Conservation (phyloP, 257 asterid genomes). For the Solanum clarkiae region DNA sequence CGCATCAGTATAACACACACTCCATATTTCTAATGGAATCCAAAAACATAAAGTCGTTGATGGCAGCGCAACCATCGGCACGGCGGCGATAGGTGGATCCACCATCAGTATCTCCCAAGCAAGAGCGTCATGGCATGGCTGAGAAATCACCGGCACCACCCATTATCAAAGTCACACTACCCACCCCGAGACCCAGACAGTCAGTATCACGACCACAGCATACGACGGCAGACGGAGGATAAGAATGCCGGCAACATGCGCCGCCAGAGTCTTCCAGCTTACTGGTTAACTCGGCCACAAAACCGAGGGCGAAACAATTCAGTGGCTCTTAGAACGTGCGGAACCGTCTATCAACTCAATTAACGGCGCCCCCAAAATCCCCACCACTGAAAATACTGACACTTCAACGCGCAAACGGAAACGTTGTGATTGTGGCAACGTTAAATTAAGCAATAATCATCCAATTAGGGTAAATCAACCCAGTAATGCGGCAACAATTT, state of each 20-base stretch:
- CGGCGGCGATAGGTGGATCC: slow-evolving; percentile 22
- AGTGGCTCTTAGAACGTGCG: slow-evolving; percentile 59
- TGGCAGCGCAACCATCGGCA: slow-evolving; percentile 1
- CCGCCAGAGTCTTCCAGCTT: slow-evolving; percentile 69
- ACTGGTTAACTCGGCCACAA: slow-evolving; percentile 74
- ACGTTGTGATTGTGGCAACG: not conserved
- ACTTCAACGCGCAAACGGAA: slow-evolving; percentile 19
- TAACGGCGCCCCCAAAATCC: slow-evolving; percentile 49
- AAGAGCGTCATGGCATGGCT: slow-evolving; percentile 10
- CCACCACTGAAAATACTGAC: slow-evolving; percentile 16
- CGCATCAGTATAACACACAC: not conserved
- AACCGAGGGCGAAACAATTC: slow-evolving; percentile 73
- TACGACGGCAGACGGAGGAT: slow-evolving; percentile 64
- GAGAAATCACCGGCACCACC: slow-evolving; percentile 6
- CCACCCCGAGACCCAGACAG: slow-evolving; percentile 5
- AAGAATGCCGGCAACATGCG: slow-evolving; percentile 69
- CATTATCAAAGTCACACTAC: not conserved
- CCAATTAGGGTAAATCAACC: not conserved
- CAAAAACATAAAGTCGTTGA: not conserved
- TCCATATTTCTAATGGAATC: not conserved
- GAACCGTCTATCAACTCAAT: slow-evolving; percentile 61
- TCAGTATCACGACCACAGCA: slow-evolving; percentile 22
- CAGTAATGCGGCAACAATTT: not conserved
- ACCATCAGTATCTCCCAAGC: slow-evolving; percentile 16
- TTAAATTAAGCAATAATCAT: not conserved